These are phyloP conservation scores for Carpinus viminea DNA, from an alignment of 306 rosid species.

Conservation along the genomic window DNA sequence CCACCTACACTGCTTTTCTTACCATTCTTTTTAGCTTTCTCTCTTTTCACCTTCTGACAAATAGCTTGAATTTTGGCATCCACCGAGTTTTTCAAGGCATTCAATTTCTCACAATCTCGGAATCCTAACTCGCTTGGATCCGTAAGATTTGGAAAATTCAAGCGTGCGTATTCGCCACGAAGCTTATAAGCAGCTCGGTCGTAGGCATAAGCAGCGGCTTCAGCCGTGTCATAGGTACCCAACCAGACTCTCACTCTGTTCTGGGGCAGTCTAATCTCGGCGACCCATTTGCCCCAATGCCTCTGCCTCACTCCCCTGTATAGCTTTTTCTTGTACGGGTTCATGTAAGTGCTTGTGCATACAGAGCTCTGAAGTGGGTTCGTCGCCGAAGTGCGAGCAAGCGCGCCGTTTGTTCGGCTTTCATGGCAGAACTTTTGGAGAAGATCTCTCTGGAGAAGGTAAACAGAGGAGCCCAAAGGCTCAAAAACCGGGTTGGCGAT, in stretches of 20 bases:
- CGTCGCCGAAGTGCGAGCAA: conserved; percentile 5
- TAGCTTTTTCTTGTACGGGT: conserved; percentile 57
- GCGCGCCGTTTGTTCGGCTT: conserved; percentile 28
- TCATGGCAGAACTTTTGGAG: conserved; percentile 64
- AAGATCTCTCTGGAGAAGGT: conserved; percentile 75
- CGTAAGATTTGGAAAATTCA: conserved; percentile 83
- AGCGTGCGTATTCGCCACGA: conserved; percentile 87
- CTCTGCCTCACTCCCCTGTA: conserved; percentile 99
- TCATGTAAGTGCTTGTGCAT: conserved; percentile 10
- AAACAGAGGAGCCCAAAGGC: conserved; percentile 72
- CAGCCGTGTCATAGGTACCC: conserved; percentile 89
- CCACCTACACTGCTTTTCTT: conserved; percentile 35
- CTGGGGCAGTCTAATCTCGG: conserved; percentile 94
- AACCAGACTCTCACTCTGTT: conserved; percentile 97
- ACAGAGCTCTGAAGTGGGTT: conserved; percentile 23
- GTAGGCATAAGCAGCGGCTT: conserved; percentile 94
- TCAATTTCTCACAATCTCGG: conserved; percentile 53
- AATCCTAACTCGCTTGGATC: conserved; percentile 65
- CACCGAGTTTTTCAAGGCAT: conserved; percentile 63
- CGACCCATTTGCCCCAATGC: conserved; percentile 99
- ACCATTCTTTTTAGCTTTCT: conserved; percentile 56
- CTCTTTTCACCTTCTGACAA: conserved; percentile 77
- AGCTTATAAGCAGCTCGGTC: conserved; percentile 97
- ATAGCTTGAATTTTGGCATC: conserved; percentile 92
- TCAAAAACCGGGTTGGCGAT: conserved; percentile 28